Base-by-base conservation (phyloP, 163 green algal genomes). In the Scenedesmus sp. region DNA sequence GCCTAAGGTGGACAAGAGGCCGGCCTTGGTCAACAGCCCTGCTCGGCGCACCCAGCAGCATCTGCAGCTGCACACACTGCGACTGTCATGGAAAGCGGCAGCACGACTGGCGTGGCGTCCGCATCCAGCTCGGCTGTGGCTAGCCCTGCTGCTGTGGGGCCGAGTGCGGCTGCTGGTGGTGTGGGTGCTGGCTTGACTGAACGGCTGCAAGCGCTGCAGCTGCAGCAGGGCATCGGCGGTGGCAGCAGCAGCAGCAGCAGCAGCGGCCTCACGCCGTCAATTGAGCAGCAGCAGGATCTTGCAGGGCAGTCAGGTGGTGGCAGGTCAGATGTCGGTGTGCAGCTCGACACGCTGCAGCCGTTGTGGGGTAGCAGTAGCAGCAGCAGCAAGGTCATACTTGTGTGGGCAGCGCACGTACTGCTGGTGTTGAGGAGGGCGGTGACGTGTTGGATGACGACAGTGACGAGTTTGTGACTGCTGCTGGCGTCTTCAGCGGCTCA, bases 391-490 rank as follows among this genome's bases (percentile, higher is more conserved):
- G 30, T 4, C 4, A 40, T 76, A 10, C 30, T 76, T 6, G 65
- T 18, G 30, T 18, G 3, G 24, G 30, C 30, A 18, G 30, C 65
- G 30, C 30, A 40, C 5, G 7, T 40, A 7, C 30, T 76, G 65
- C 40, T 15, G 30, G 65, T 76, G 65, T 76, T 37, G 65, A 40
- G 65, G 30, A 37, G 26, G 65, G 65, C 16, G 65, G 5, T 73
- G 61, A 40, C 7, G 30, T 76, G 26, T 37, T 76, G 6, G 65
- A 37, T 18, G 30, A 76, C 30, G 65, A 76, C 26, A 76, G 30
- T 76, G 65, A 76, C 65, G 65, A 40, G 65, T 76, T 76, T 76
- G 65, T 76, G 30, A 76, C 65, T 22, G 65, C 65, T 76, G 65
- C 65, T 40, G 65, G 65, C 30, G 4, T 76, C 30, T 40, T 76